Evolutionary conservation across 169 alveolate species (phyloP).

Genomic region (Cryptosporidium muris): DNA sequence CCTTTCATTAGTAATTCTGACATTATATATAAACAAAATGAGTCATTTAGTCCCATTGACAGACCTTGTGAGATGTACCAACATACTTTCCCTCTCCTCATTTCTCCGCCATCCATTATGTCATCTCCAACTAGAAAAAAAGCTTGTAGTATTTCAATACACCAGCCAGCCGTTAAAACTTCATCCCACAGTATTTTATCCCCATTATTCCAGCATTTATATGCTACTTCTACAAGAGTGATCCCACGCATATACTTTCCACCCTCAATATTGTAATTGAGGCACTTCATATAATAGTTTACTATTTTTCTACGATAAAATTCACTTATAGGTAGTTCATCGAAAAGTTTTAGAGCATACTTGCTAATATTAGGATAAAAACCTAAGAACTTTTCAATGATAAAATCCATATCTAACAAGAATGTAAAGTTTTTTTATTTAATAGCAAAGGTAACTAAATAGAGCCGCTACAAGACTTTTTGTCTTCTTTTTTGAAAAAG

Average conservation of each 20-base stretch:
- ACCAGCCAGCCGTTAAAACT: neutral
- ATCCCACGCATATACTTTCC: conserved; percentile 2
- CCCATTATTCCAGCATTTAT: neutral
- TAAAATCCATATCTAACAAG: neutral
- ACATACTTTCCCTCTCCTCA: conserved; percentile 4
- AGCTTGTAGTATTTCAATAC: conserved; percentile 4
- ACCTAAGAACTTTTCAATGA: neutral
- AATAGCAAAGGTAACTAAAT: no score
- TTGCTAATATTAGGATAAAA: neutral
- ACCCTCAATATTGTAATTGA: neutral
- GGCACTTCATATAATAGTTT: neutral
- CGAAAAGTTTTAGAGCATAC: neutral
- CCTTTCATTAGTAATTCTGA: neutral
- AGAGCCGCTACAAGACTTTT: no score
- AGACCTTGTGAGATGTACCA: neutral
- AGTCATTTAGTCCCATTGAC: conserved; percentile 3
- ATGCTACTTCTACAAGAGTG: neutral
- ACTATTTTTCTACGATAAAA: neutral
- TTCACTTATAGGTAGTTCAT: neutral
- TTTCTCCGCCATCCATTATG: conserved; percentile 1
- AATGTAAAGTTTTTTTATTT: no score
- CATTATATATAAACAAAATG: conserved; percentile 1
- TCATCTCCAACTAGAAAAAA: conserved; percentile 2
- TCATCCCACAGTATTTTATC: neutral
- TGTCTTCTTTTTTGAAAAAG: neutral